Evolutionary conservation across 2,329 filamentous ascomycete species (phyloP).

Genomic region (Ceratocystis smalleyi): DNA sequence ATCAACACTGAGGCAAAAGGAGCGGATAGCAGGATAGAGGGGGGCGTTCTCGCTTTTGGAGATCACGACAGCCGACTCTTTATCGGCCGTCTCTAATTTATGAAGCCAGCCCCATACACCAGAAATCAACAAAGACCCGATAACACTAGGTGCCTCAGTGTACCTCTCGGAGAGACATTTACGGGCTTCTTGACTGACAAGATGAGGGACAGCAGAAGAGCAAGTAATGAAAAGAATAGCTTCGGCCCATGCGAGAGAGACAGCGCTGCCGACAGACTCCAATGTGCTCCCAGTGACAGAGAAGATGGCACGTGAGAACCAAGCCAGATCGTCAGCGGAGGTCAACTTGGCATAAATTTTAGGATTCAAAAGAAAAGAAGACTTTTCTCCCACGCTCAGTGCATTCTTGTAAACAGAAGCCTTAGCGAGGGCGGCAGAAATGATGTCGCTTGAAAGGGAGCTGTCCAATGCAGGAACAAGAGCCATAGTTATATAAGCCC

Average conservation of each 20-base stretch:
- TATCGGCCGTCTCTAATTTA: conserved; percentile 52
- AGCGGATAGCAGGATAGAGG: conserved; percentile 44
- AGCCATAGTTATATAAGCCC: conserved; percentile 58
- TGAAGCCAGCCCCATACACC: conserved; percentile 72
- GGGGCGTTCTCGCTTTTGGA: conserved; percentile 50
- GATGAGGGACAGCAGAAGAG: conserved; percentile 43
- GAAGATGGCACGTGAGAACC: conserved; percentile 57
- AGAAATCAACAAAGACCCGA: conserved; percentile 48
- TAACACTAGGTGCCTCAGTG: conserved; percentile 36
- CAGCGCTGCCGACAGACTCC: conserved; percentile 31
- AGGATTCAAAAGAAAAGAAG: conserved; percentile 72
- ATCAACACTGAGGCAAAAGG: conserved; percentile 47
- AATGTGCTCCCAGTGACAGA: conserved; percentile 42
- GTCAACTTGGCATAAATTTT: conserved; percentile 71
- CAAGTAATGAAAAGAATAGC: conserved; percentile 67
- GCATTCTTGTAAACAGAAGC: conserved; percentile 48
- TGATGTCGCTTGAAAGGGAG: conserved; percentile 38
- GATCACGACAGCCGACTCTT: conserved; percentile 54
- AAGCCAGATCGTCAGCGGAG: conserved; percentile 58
- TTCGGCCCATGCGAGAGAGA: conserved; percentile 64
- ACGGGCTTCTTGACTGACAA: conserved; percentile 47
- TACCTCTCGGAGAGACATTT: conserved; percentile 51
- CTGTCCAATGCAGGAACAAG: conserved; percentile 42
- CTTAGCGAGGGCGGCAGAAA: conserved; percentile 35
- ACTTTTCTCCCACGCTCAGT: conserved; percentile 58